A percentile compares a stretch with the other conserved stretches of the same genome.
phyloP scores from a whole-genome alignment of 371 early-diverging fungal species.

The Zychaea mexicana region DNA sequence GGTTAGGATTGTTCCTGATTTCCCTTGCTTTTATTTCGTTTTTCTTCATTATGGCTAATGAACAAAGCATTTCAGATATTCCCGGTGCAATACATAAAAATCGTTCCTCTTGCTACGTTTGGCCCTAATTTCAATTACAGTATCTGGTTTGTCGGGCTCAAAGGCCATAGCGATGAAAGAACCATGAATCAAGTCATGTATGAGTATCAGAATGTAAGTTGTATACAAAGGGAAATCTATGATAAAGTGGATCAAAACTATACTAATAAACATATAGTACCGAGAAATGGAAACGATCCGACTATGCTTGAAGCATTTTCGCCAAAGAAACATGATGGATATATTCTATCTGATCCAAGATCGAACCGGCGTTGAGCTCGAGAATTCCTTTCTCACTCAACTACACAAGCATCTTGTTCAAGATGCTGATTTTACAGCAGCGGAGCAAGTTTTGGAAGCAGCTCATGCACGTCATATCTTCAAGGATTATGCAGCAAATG shows the following conservation, averaged over 20 bases:
- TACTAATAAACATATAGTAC: slow-evolving; percentile 46
- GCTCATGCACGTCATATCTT: slow-evolving; percentile 68
- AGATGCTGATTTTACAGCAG: slow-evolving; percentile 71
- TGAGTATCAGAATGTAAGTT: slow-evolving; percentile 69
- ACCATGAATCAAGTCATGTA: slow-evolving; percentile 63
- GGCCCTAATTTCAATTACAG: slow-evolving; percentile 94
- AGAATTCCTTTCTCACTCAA: slow-evolving; percentile 78
- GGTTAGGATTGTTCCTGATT: neutral
- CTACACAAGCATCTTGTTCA: slow-evolving; percentile 71
- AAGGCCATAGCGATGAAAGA: slow-evolving; percentile 71
- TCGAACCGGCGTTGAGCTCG: slow-evolving; percentile 66
- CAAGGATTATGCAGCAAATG: slow-evolving; percentile 63
- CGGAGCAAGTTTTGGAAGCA: slow-evolving; percentile 68
- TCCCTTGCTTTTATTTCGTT: neutral
- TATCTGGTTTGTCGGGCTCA: slow-evolving; percentile 93
- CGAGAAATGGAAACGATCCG: slow-evolving; percentile 81
- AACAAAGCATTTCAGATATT: slow-evolving; percentile 50
- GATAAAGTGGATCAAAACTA: too few species aligned
- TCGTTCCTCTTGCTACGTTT: slow-evolving; percentile 89
- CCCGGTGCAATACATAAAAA: slow-evolving; percentile 89
- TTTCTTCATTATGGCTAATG: neutral
- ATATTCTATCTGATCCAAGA: slow-evolving; percentile 71
- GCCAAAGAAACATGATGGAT: slow-evolving; percentile 77
- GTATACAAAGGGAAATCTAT: neutral
- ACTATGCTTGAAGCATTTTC: slow-evolving; percentile 86